Percentiles rank a stretch among this genome's conserved stretches.
Conservation (phyloP, 495 filamentous ascomycete genomes). For the Lindgomyces ingoldianus region DNA sequence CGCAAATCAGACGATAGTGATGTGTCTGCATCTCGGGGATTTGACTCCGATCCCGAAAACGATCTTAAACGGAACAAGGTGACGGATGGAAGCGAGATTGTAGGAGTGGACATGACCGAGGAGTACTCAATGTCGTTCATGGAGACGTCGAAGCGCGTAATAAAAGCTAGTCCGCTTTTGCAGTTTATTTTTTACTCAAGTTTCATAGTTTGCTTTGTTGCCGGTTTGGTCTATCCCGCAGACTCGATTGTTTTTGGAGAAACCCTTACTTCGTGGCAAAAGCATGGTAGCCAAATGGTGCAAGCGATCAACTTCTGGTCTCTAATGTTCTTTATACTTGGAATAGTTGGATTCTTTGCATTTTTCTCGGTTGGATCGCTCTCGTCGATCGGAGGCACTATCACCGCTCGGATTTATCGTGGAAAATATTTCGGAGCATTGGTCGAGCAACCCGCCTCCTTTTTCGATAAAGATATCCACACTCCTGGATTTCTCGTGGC, state of each 20-base stretch:
- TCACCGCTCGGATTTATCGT: background rate
- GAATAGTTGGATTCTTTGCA: conserved; percentile 53
- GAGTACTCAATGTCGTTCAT: conserved; percentile 5
- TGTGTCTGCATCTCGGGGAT: background rate
- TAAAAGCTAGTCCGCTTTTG: background rate
- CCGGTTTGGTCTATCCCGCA: background rate
- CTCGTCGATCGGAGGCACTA: background rate
- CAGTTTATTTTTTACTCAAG: background rate
- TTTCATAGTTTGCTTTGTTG: background rate
- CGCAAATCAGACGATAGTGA: background rate
- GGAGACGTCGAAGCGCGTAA: background rate
- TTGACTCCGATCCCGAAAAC: background rate
- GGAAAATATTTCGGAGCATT: conserved; percentile 7
- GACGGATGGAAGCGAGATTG: background rate
- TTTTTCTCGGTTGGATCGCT: conserved; percentile 1
- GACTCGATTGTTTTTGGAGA: conserved; percentile 7
- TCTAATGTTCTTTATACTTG: conserved; percentile 89
- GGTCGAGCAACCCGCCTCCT: conserved; percentile 1
- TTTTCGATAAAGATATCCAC: conserved; percentile 1
- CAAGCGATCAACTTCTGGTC: conserved; percentile 72
- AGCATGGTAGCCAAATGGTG: background rate
- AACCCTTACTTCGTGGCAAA: background rate
- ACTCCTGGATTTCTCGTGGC: conserved; percentile 4
- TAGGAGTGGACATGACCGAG: conserved; percentile 5
- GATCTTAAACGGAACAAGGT: background rate